A percentile compares a stretch with the other conserved stretches of the same genome.
Evolutionary conservation across 805 yeast genomes (phyloP).

Genomic region (Ogataea pignaliae): DNA sequence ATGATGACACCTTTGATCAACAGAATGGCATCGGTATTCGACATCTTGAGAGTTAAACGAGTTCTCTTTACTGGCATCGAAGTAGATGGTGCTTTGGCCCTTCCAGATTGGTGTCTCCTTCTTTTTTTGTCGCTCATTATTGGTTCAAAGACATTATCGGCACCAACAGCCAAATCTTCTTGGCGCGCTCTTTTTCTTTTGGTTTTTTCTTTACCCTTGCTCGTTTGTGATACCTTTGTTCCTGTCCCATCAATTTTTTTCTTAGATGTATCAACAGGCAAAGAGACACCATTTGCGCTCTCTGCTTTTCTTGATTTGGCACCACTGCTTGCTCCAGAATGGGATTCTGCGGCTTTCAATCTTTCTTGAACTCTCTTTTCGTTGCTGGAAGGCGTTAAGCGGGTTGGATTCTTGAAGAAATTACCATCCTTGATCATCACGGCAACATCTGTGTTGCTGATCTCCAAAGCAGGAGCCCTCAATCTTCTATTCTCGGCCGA

Average conservation of each 20-base stretch:
- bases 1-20: conserved; percentile 65
- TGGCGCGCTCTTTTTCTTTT: conserved; percentile 2
- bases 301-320: conserved; percentile 2
- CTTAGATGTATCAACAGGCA: too few species aligned
- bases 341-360: conserved; percentile 4
- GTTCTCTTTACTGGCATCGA: conserved; percentile 9
- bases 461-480: neutral
- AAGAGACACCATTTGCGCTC: neutral
- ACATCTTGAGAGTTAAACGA: conserved; percentile 22
- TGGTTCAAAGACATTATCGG: conserved; percentile 23
- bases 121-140: conserved; percentile 25
- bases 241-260: too few species aligned
- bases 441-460: neutral
- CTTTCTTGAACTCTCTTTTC: conserved; percentile 8
- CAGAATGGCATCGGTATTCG: conserved; percentile 42
- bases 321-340: too few species aligned
- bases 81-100: conserved; percentile 8
- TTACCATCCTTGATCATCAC: neutral
- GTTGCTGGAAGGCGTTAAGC: neutral
- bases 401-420: neutral
- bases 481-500: neutral
- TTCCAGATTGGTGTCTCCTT: conserved; percentile 22
- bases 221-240: too few species aligned
- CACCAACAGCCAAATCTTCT: neutral
- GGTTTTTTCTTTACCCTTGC: conserved; percentile 1